phyloP scores from a whole-genome alignment of 768 basidiomycete genomes.

The Tylopilus rubrobrunneus region DNA sequence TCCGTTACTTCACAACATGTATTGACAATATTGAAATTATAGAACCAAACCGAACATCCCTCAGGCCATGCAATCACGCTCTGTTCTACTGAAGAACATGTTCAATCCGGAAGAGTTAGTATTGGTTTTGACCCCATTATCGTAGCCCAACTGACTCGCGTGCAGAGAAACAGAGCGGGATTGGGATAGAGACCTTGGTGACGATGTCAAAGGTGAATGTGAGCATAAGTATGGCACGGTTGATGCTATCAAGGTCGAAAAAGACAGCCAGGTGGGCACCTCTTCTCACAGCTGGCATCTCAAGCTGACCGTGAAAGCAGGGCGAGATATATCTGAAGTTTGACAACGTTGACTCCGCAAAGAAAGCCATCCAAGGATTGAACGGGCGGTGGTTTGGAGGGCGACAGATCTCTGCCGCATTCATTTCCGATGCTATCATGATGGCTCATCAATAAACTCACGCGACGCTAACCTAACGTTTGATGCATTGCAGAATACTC shows the following conservation, averaged over 20 bases:
- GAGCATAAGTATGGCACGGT: conserved; percentile 88
- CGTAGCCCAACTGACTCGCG: conserved; percentile 4
- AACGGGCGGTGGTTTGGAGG: conserved; percentile 98
- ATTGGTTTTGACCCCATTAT: conserved; percentile 1
- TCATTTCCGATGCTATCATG: conserved; percentile 93
- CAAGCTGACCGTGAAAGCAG: conserved; percentile 37
- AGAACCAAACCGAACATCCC: conserved; percentile 79
- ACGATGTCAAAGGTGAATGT: conserved; percentile 94
- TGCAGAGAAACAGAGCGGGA: conserved; percentile 88
- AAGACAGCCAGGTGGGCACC: conserved; percentile 77
- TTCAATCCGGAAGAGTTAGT: conserved; percentile 95
- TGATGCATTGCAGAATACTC: conserved; percentile 26
- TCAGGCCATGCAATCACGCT: conserved; percentile 84
- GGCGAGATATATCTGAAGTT: conserved; percentile 99
- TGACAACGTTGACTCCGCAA: conserved; percentile 70
- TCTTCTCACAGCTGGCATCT: neutral
- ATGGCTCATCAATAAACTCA: conserved; percentile 72
- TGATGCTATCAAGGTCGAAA: conserved; percentile 86
- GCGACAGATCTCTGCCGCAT: conserved; percentile 78
- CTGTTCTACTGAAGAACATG: conserved; percentile 90
- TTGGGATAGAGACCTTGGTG: conserved; percentile 95
- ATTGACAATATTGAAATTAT: conserved; percentile 14
- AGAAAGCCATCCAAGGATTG: conserved; percentile 81
- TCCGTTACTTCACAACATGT: neutral
- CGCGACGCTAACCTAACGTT: conserved; percentile 23